phyloP scores from a whole-genome alignment of 805 yeast genomes.

The Schizosaccharomyces octosporus region DNA sequence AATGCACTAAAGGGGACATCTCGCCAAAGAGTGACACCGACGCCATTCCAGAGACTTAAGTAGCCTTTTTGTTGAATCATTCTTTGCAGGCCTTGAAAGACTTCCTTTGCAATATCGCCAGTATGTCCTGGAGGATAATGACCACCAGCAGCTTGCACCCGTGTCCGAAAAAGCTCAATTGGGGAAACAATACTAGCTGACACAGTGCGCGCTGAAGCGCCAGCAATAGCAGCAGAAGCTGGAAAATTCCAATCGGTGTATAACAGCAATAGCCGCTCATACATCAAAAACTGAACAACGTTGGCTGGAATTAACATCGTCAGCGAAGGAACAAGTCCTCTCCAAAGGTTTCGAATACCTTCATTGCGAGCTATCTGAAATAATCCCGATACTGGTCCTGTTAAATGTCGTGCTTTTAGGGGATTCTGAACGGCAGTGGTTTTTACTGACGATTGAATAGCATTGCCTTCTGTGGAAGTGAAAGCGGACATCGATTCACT shows the following conservation, averaged over 20 bases:
- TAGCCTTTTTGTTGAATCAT: constrained; percentile 35
- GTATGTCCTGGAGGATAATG: constrained; percentile 6
- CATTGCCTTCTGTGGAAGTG: background rate
- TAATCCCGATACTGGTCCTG: constrained; percentile 27
- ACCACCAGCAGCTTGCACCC: constrained; percentile 32
- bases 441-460: no score
- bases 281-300: background rate
- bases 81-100: constrained; percentile 25
- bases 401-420: constrained; percentile 14
- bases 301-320: background rate
- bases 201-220: constrained; percentile 54
- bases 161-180: constrained; percentile 60
- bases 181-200: constrained; percentile 79
- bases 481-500: background rate
- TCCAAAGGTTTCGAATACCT: constrained; percentile 1
- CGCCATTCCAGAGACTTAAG: constrained; percentile 51
- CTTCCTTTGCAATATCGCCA: constrained; percentile 17
- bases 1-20: constrained; percentile 93
- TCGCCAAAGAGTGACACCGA: constrained; percentile 76
- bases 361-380: constrained; percentile 8
- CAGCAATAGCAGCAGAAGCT: constrained; percentile 49
- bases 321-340: background rate
- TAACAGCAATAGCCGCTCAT: background rate
- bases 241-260: background rate
- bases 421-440: background rate